Conservation (phyloP, 2,329 filamentous ascomycete genomes). For the Paecilomyces sp. region DNA sequence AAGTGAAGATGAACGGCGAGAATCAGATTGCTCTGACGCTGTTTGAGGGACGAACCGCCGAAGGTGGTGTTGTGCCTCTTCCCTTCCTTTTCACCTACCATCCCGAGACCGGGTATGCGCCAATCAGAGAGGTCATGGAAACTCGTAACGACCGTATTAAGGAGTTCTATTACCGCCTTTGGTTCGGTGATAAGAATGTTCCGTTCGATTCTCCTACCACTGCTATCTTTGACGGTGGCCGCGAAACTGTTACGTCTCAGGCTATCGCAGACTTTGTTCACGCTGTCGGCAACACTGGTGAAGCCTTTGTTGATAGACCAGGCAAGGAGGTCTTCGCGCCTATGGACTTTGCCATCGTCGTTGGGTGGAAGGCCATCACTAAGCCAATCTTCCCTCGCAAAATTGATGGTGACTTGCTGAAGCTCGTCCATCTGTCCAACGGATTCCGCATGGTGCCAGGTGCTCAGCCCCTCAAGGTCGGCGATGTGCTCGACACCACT, state of each 20-base stretch:
- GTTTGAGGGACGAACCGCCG: conserved; percentile 86
- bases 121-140: conserved; percentile 93
- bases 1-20: conserved; percentile 67
- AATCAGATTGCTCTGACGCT: conserved; percentile 82
- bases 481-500: conserved; percentile 83
- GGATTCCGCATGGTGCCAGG: conserved; percentile 97
- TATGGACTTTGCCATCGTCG: conserved; percentile 99
- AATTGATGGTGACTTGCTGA: conserved; percentile 92
- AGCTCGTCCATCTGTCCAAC: conserved; percentile 94
- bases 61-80: conserved; percentile 73
- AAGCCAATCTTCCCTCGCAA: conserved; percentile 97
- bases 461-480: conserved; percentile 90
- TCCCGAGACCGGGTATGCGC: conserved; percentile 93
- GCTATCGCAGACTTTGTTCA: conserved; percentile 99
- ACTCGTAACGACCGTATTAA: conserved; percentile 96
- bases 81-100: conserved; percentile 88
- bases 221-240: conserved; percentile 83
- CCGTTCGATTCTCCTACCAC: conserved; percentile 81
- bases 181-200: conserved; percentile 83
- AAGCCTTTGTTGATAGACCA: conserved; percentile 92
- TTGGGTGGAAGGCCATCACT: conserved; percentile 97
- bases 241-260: conserved; percentile 77
- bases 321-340: conserved; percentile 91
- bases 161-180: conserved; percentile 97
- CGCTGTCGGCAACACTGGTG: conserved; percentile 93